A percentile compares a stretch with the other conserved stretches of the same genome.
phyloP scores from a whole-genome alignment of 805 yeast species.

The Yamadazyma scolyti region DNA sequence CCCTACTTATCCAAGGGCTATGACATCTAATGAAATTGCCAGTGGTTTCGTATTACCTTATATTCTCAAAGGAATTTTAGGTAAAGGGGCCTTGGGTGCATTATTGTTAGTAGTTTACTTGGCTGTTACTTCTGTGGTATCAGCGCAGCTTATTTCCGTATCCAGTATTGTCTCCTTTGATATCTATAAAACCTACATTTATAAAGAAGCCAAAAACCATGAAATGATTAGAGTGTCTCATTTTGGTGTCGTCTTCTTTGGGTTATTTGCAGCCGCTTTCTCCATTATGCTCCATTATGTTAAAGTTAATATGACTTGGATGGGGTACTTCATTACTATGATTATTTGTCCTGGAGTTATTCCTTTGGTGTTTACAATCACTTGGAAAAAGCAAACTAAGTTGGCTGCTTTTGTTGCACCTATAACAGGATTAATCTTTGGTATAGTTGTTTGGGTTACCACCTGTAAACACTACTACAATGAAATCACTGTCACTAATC shows the following conservation, averaged over 20 bases:
- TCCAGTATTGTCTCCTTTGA: conserved; percentile 43
- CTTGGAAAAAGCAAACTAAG: conserved; percentile 28
- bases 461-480: conserved; percentile 26
- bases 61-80: conserved; percentile 26
- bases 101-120: conserved; percentile 30
- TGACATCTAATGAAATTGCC: conserved; percentile 24
- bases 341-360: conserved; percentile 37
- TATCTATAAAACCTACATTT: conserved; percentile 42
- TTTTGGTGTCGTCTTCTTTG: conserved; percentile 35
- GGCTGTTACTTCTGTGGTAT: conserved; percentile 40
- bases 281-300: conserved; percentile 33
- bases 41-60: conserved; percentile 29
- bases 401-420: conserved; percentile 29
- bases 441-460: conserved; percentile 28
- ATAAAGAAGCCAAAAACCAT: conserved; percentile 38
- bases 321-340: conserved; percentile 32
- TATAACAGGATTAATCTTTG: conserved; percentile 23
- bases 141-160: conserved; percentile 39
- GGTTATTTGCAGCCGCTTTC: conserved; percentile 33
- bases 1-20: conserved; percentile 29
- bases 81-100: conserved; percentile 29
- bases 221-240: conserved; percentile 42
- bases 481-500: conserved; percentile 19
- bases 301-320: conserved; percentile 25
- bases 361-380: conserved; percentile 29